Percentiles rank a stretch among this genome's conserved stretches.
These are phyloP conservation scores for Collariella sp. DNA, from an alignment of 495 filamentous ascomycete species.

Conservation along the genomic window DNA sequence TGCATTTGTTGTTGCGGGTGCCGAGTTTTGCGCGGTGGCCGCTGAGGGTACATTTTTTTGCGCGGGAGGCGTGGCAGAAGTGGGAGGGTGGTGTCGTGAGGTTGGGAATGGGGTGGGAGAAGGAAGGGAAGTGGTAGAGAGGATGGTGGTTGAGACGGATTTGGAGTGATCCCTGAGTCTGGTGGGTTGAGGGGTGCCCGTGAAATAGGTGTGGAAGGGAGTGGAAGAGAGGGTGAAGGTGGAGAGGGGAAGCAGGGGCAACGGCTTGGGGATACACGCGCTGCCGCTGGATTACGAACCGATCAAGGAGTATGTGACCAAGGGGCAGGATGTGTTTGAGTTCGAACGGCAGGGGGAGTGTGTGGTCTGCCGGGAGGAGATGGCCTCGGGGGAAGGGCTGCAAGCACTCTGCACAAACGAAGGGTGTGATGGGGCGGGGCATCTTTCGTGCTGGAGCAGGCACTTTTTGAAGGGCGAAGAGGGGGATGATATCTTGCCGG, in stretches of 20 bases:
- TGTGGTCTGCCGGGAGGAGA: constrained; percentile 48
- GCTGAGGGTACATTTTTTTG: constrained; percentile 74
- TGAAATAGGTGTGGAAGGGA: too few relatives aligned
- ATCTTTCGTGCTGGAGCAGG: constrained; percentile 68
- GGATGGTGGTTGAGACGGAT: constrained; percentile 51
- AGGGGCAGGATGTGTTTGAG: constrained; percentile 56
- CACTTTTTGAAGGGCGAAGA: constrained; percentile 47
- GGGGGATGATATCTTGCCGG: constrained; percentile 52
- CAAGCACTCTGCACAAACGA: constrained; percentile 62
- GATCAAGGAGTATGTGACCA: constrained; percentile 61
- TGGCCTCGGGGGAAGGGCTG: constrained; percentile 42
- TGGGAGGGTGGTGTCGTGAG: constrained; percentile 44
- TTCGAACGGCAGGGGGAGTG: constrained; percentile 52
- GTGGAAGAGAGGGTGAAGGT: background rate
- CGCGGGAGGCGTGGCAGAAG: constrained; percentile 48
- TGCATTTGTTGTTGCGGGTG: constrained; percentile 71
- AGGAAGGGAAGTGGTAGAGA: constrained; percentile 39
- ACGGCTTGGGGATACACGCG: constrained; percentile 41
- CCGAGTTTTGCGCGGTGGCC: constrained; percentile 74
- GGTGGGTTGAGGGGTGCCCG: too few relatives aligned
- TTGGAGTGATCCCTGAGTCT: constrained; percentile 30
- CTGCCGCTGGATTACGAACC: constrained; percentile 59
- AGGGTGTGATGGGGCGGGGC: constrained; percentile 57
- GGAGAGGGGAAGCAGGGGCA: constrained; percentile 3
- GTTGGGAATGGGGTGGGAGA: too few relatives aligned